phyloP scores from a whole-genome alignment of 345 rosid genomes.

The Brassica incana region DNA sequence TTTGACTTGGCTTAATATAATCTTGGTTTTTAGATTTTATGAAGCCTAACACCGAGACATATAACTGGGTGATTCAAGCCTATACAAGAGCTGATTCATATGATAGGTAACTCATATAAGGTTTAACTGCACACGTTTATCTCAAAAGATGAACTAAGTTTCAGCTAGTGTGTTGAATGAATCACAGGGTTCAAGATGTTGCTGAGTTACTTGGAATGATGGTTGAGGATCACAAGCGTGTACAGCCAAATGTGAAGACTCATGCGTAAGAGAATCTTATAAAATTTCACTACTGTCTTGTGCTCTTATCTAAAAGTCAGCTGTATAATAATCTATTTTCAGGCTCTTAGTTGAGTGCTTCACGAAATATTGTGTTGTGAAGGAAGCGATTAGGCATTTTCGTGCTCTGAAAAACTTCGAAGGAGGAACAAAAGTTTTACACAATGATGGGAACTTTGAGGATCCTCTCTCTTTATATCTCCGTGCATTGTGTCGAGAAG shows the following conservation, averaged over 20 bases:
- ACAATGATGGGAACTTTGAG: constrained; percentile 73
- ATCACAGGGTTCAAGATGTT: constrained; percentile 86
- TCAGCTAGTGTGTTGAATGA: constrained; percentile 33
- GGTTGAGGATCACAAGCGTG: constrained; percentile 89
- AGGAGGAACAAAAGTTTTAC: constrained; percentile 75
- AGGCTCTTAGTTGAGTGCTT: constrained; percentile 96
- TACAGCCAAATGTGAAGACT: constrained; percentile 88
- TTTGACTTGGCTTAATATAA: not conserved
- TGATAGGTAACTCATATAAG: constrained; percentile 60
- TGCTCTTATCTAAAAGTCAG: not conserved
- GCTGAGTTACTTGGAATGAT: constrained; percentile 98
- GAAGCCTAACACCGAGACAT: constrained; percentile 94
- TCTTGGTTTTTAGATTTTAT: constrained; percentile 60
- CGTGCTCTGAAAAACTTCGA: constrained; percentile 79
- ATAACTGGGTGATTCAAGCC: constrained; percentile 98
- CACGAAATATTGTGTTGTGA: constrained; percentile 77
- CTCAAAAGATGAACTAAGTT: not conserved
- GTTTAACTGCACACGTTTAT: not conserved
- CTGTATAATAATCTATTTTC: constrained; percentile 37
- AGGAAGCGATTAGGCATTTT: constrained; percentile 94
- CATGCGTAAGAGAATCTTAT: constrained; percentile 60
- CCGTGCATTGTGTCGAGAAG: constrained; percentile 95
- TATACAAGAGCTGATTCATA: constrained; percentile 95
- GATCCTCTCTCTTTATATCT: constrained; percentile 97
- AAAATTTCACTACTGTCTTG: no score